Conservation (phyloP, 129 eudicot genomes). For the Smallanthus sonchifolius region DNA sequence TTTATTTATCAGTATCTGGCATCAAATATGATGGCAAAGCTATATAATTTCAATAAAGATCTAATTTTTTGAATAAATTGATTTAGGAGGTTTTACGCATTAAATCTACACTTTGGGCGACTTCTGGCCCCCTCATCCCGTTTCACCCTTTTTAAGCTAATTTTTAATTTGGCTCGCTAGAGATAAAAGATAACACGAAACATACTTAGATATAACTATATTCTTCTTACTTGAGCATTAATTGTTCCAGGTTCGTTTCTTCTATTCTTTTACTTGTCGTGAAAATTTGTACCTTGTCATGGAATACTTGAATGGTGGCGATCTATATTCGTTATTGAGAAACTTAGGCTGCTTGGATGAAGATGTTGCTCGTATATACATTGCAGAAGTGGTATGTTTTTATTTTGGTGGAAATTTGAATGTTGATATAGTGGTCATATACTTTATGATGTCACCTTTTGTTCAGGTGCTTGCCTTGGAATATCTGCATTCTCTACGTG, state of each 20-base stretch:
- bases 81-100: too few relatives aligned
- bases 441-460: slow-evolving; percentile 17
- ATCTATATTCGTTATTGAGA: slow-evolving; percentile 83
- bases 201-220: background rate
- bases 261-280: slow-evolving; percentile 94
- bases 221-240: slow-evolving; percentile 25
- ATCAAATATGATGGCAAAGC: too few relatives aligned
- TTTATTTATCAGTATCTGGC: too few relatives aligned
- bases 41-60: too few relatives aligned
- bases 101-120: too few relatives aligned
- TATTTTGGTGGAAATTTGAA: background rate
- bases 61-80: too few relatives aligned
- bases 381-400: slow-evolving; percentile 90
- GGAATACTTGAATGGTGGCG: slow-evolving; percentile 98
- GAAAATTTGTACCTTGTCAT: slow-evolving; percentile 95
- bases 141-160: background rate
- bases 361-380: slow-evolving; percentile 92
- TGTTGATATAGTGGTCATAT: background rate
- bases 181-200: background rate
- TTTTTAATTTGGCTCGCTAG: background rate
- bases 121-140: too few relatives aligned
- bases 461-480: slow-evolving; percentile 95
- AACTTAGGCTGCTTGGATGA: slow-evolving; percentile 96
- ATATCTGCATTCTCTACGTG: slow-evolving; percentile 81
- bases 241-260: slow-evolving; percentile 78